Evolutionary conservation across 495 filamentous ascomycete genomes (phyloP), one percentile per base, ranked within the genome.

Genomic region (Penicillium argentinense): DNA sequence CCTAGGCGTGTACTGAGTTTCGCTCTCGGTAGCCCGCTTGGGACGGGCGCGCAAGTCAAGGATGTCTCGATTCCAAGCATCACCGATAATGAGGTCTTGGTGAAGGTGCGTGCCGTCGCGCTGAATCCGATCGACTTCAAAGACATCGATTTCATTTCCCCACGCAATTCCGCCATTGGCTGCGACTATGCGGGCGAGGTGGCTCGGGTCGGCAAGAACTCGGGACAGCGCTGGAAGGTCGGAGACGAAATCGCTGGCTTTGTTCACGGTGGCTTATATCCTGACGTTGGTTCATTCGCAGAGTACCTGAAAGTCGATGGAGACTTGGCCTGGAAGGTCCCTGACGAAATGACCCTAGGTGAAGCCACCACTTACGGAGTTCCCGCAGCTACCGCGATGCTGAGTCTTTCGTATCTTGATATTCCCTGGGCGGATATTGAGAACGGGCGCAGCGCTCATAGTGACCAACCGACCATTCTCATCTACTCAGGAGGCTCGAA

Each of bases 61-160:
- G 30, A 14, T 26, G 19, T 43, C n/a, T 39, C 39, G 5, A 32
- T 49, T 17, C 47, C 47, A 16, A 25, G 25, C 5, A 45, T 51
- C 7, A 13, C 23, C 7, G 53, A 58, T 7, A 65, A 69, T 24
- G 69, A 77, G 40, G 43, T 79, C 26, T 60, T 77, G 22, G 69
- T 79, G 49, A 49, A 59, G 6, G 63, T 66, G 16, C 68, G 76
- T 28, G 18, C 8, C 6, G 33, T 36, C 33, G 77, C 74, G 1
- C 54, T 80, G 21, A 82, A 82, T 41, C 77, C 78, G n/a, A 79
- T 69, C 3, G 78, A 78, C 61, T 79, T 69, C 66, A 82, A 82
- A 54, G 64, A 72, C 24, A 53, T 80, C 22, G 71, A 75, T 32
- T n/a, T 42, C 2, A 14, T 59, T 4, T 48, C 52, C 9, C 51